phyloP scores from a whole-genome alignment of 2,329 filamentous ascomycete genomes.

The Stagonosporopsis tanaceti region DNA sequence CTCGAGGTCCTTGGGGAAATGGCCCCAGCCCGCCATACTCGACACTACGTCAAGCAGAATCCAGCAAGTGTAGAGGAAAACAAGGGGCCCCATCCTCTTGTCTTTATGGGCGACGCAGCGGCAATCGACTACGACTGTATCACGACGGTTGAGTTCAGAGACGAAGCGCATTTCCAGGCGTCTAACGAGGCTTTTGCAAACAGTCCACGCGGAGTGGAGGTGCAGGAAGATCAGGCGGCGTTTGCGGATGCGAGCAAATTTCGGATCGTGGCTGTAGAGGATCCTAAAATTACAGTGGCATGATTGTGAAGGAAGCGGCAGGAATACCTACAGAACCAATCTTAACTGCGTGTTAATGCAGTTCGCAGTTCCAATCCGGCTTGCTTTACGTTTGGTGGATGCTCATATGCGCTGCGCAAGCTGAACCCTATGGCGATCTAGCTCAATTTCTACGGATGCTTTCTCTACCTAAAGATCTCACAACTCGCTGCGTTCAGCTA shows the following conservation, averaged over 20 bases:
- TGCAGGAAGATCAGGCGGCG: conserved; percentile 21
- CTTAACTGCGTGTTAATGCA: not conserved
- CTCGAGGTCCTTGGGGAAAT: conserved; percentile 28
- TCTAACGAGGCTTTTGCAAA: conserved; percentile 23
- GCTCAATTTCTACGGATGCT: not conserved
- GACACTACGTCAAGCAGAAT: conserved; percentile 32
- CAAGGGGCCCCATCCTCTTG: conserved; percentile 7
- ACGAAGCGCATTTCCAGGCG: conserved; percentile 28
- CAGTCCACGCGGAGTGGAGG: conserved; percentile 11
- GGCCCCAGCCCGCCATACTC: conserved; percentile 32
- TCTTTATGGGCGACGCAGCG: conserved; percentile 17
- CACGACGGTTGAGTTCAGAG: conserved; percentile 27
- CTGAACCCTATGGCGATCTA: not conserved
- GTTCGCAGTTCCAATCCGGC: not conserved
- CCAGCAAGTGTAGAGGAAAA: conserved; percentile 6
- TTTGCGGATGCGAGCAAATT: conserved; percentile 26
- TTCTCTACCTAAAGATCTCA: not conserved
- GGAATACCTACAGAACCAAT: not conserved
- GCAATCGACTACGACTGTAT: conserved; percentile 30
- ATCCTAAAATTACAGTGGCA: conserved; percentile 22
- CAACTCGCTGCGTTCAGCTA: conserved; percentile 10
- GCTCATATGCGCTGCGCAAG: not conserved
- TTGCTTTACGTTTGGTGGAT: not conserved
- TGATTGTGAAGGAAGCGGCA: not conserved
- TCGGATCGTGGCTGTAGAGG: conserved; percentile 27